phyloP scores from a whole-genome alignment of 2,329 filamentous ascomycete genomes.

The Ophiostoma fasciatum region DNA sequence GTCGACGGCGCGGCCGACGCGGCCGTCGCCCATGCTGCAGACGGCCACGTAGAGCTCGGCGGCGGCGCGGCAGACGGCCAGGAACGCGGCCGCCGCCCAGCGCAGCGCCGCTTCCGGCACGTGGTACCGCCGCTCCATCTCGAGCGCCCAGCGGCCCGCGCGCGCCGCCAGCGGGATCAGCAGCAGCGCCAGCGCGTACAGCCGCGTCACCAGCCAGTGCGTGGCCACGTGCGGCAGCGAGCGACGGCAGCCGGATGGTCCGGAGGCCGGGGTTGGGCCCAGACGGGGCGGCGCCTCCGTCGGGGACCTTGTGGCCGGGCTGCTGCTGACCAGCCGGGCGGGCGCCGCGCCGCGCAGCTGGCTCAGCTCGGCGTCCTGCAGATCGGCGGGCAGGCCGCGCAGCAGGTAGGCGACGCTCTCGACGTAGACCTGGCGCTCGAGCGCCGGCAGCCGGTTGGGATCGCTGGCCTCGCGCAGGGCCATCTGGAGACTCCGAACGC shows the following conservation, averaged over 20 bases:
- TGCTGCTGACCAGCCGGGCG: constrained; percentile 13
- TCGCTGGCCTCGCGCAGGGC: constrained; percentile 10
- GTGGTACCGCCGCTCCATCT: constrained; percentile 11
- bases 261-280: not conserved
- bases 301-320: no score
- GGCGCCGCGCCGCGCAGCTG: constrained; percentile 38
- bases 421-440: constrained; percentile 48
- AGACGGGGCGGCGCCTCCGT: not conserved
- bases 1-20: constrained; percentile 11
- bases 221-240: constrained; percentile 9
- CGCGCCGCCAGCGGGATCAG: constrained; percentile 6
- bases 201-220: constrained; percentile 11
- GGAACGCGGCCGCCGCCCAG: constrained; percentile 3
- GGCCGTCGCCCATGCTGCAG: constrained; percentile 11
- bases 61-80: constrained; percentile 6
- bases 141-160: constrained; percentile 5
- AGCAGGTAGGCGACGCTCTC: constrained; percentile 49
- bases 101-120: constrained; percentile 10
- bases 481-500: constrained; percentile 9
- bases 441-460: constrained; percentile 16
- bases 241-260: not conserved
- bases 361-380: constrained; percentile 38
- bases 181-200: constrained; percentile 7
- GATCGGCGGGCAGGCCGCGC: constrained; percentile 42
- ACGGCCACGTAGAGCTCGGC: constrained; percentile 8